A percentile compares a stretch with the other conserved stretches of the same genome.
Conservation (phyloP, 2,329 filamentous ascomycete species). For the Golovinomyces cichoracearum region DNA sequence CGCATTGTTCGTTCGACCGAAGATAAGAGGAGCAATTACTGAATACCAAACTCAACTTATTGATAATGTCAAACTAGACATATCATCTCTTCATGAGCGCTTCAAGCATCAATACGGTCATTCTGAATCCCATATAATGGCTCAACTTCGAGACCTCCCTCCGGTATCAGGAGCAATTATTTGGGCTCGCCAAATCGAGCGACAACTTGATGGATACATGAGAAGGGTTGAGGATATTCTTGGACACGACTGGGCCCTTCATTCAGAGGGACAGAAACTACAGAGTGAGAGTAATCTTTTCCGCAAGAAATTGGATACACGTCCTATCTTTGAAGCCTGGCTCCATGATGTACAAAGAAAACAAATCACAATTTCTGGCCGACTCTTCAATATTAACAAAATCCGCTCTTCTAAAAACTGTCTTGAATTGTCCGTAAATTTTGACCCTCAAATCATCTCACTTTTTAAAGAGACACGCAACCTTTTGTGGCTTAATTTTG, state of each 20-base stretch:
- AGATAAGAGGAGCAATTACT: conserved; percentile 90
- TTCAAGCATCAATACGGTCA: conserved; percentile 99
- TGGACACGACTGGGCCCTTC: conserved; percentile 78
- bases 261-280: conserved; percentile 83
- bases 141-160: conserved; percentile 79
- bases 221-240: conserved; percentile 97
- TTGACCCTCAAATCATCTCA: conserved; percentile 88
- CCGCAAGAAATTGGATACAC: conserved; percentile 83
- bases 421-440: conserved; percentile 78
- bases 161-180: conserved; percentile 94
- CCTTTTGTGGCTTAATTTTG: conserved; percentile 78
- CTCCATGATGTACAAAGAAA: conserved; percentile 66
- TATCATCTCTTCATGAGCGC: conserved; percentile 72
- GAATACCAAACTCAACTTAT: conserved; percentile 97
- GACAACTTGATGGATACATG: conserved; percentile 90
- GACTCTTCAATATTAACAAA: conserved; percentile 68
- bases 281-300: conserved; percentile 80
- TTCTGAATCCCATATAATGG: conserved; percentile 94
- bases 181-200: conserved; percentile 90
- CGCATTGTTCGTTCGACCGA: conserved; percentile 90
- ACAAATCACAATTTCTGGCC: conserved; percentile 74
- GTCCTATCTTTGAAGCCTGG: conserved; percentile 89
- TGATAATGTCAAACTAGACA: conserved; percentile 91
- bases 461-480: conserved; percentile 98
- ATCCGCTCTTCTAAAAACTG: conserved; percentile 77